These are phyloP conservation scores for Trichopus zeylanicus DNA, from an alignment of 116 monocot species.

Conservation along the genomic window DNA sequence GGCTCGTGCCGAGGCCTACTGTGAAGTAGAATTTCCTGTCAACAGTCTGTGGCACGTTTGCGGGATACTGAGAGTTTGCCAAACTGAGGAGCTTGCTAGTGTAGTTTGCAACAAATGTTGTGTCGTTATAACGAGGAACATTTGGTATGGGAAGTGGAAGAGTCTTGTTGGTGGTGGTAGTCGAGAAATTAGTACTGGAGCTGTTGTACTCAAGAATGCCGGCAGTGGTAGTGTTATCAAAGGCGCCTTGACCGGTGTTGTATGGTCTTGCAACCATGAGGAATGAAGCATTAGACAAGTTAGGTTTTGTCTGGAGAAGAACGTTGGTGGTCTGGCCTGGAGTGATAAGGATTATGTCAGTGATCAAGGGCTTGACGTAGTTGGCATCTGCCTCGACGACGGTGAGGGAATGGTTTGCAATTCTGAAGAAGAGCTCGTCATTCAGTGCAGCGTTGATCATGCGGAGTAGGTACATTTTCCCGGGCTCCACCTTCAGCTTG, in stretches of 20 bases:
- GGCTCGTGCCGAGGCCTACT: background rate
- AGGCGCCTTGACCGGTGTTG: background rate
- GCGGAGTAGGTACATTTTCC: background rate
- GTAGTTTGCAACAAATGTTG: background rate
- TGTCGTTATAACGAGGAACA: background rate
- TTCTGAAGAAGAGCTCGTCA: background rate
- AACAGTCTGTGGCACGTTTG: slow-evolving; percentile 7
- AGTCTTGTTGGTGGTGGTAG: background rate
- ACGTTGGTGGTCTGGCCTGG: background rate
- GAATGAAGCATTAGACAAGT: background rate
- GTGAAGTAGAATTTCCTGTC: slow-evolving; percentile 7
- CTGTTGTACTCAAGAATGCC: background rate
- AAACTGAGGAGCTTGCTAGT: background rate
- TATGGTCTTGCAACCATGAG: slow-evolving; percentile 6
- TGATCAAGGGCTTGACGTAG: background rate
- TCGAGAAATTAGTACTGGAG: background rate
- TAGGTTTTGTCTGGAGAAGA: background rate
- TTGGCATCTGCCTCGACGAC: background rate
- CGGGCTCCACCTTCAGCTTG: slow-evolving; percentile 4
- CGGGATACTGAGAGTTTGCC: slow-evolving; percentile 3
- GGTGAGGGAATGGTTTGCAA: background rate
- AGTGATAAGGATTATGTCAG: background rate
- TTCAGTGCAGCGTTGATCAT: slow-evolving; percentile 1
- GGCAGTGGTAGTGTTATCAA: slow-evolving; percentile 4
- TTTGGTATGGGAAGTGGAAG: background rate